phyloP scores from a whole-genome alignment of 129 eudicot genomes.

The Rutidosis leptorrhynchoides region DNA sequence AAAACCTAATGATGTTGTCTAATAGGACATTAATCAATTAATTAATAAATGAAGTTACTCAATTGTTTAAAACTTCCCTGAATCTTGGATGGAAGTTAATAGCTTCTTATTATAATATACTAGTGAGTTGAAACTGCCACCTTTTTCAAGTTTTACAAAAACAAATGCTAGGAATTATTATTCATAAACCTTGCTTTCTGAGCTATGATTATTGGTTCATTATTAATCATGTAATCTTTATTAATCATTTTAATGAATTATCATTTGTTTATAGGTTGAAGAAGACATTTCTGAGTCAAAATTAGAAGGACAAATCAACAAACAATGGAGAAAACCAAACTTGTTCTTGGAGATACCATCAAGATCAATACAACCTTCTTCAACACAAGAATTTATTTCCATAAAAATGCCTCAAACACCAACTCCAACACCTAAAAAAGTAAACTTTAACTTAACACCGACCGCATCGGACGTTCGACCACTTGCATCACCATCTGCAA shows the following conservation, averaged over 20 bases:
- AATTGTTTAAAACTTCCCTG: conserved; percentile 13
- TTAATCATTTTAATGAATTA: background rate
- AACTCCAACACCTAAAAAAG: conserved; percentile 79
- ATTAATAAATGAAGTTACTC: conserved; percentile 2
- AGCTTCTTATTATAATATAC: conserved; percentile 17
- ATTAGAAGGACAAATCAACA: conserved; percentile 45
- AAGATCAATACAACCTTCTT: conserved; percentile 53
- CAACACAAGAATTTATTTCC: conserved; percentile 48
- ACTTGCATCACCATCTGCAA: conserved; percentile 42
- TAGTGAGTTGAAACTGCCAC: conserved; percentile 2
- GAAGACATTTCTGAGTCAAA: conserved; percentile 39
- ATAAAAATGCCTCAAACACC: conserved; percentile 64
- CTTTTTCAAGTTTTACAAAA: background rate
- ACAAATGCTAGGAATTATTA: background rate
- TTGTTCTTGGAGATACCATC: conserved; percentile 82
- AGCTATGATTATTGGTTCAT: background rate
- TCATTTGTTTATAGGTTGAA: conserved; percentile 36
- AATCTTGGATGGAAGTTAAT: conserved; percentile 28
- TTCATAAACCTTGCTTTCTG: background rate
- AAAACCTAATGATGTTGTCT: background rate
- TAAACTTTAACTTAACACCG: conserved; percentile 67
- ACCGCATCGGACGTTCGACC: conserved; percentile 45
- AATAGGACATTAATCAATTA: background rate
- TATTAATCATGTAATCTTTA: conserved; percentile 2
- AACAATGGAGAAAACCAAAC: conserved; percentile 60